phyloP scores from a whole-genome alignment of 2,329 filamentous ascomycete species.

The Diaporthe capsici region DNA sequence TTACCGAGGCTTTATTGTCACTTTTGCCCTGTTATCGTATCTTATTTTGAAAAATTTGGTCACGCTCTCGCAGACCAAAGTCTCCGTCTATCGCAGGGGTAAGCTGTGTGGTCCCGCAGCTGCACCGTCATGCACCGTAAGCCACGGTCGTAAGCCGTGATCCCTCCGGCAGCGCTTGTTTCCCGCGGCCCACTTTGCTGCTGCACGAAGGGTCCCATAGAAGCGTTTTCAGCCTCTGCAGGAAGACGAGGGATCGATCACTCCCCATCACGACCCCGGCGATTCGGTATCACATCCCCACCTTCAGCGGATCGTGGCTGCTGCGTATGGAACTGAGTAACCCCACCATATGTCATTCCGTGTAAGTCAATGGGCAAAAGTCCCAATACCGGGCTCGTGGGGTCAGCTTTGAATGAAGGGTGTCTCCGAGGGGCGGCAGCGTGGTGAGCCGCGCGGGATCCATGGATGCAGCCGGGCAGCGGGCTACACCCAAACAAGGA shows the following conservation, averaged over 20 bases:
- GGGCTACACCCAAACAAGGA: constrained; percentile 6
- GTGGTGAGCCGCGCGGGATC: constrained; percentile 4
- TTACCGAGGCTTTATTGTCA: not conserved
- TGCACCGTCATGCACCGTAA: constrained; percentile 15
- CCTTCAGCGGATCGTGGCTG: not conserved
- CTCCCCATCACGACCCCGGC: not conserved
- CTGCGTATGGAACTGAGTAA: not conserved
- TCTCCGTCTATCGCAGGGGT: not conserved
- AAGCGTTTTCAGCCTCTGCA: not conserved
- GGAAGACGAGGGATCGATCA: not conserved
- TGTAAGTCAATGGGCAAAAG: not conserved
- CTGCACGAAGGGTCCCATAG: constrained; percentile 5
- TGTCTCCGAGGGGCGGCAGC: not conserved
- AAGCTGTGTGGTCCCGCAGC: not conserved
- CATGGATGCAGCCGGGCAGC: not conserved
- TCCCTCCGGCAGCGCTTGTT: not conserved
- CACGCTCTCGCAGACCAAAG: not conserved
- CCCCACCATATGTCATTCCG: not conserved
- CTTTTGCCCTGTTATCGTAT: not conserved
- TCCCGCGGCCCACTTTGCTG: not conserved
- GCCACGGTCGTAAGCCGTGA: not conserved
- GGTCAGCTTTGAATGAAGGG: not conserved
- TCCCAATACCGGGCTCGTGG: too few species aligned
- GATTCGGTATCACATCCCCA: not conserved
- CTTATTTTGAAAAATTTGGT: not conserved